Evolutionary conservation across 345 rosid genomes (phyloP).

Genomic region (Theobroma cacao): DNA sequence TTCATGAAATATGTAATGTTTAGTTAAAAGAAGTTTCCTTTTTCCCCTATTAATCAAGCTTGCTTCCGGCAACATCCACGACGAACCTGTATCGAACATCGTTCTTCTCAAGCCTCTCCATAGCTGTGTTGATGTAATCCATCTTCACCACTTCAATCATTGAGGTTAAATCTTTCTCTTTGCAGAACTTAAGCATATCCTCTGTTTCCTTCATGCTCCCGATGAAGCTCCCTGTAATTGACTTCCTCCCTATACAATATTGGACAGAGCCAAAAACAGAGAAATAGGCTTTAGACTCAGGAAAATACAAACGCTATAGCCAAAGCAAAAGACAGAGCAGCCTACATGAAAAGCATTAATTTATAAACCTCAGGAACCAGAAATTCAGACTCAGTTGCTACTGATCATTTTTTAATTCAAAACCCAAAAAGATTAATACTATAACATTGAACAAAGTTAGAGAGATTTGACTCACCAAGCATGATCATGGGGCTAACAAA

Average conservation of each 20-base stretch:
- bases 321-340: not conserved
- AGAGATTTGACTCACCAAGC: conserved; percentile 54
- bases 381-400: not conserved
- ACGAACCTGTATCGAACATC: conserved; percentile 93
- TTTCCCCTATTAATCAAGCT: conserved; percentile 37
- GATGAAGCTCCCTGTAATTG: conserved; percentile 70
- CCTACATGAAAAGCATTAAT: no score
- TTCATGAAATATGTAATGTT: not conserved
- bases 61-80: conserved; percentile 88
- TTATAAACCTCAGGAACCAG: not conserved
- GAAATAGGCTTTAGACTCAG: not conserved
- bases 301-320: not conserved
- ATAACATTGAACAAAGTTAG: not conserved
- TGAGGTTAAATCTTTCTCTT: conserved; percentile 60
- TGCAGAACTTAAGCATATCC: conserved; percentile 79
- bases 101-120: conserved; percentile 87
- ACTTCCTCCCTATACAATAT: conserved; percentile 56
- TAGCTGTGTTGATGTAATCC: conserved; percentile 76
- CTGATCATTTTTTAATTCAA: not conserved
- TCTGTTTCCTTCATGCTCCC: conserved; percentile 88
- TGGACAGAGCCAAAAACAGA: not conserved
- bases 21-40: not conserved
- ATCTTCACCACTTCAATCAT: conserved; percentile 79
- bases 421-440: no score
- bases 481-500: conserved; percentile 73